A percentile compares a stretch with the other conserved stretches of the same genome.
Evolutionary conservation across 2,329 filamentous ascomycete species (phyloP).

Genomic region (Diaporthe nobilis): DNA sequence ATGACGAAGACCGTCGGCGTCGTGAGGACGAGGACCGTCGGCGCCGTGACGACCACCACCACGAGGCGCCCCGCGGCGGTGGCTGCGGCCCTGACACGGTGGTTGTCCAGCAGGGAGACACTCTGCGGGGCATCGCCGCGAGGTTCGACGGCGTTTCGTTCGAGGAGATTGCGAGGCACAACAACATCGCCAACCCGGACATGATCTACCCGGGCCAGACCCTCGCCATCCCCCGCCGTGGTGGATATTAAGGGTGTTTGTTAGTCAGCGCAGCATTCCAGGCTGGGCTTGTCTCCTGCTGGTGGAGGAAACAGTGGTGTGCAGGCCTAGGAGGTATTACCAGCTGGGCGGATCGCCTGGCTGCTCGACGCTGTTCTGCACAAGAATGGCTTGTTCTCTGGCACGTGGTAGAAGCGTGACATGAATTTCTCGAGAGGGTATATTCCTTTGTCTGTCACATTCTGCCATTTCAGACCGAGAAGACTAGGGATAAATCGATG

Average conservation of each 20-base stretch:
- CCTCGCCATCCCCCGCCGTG: conserved; percentile 49
- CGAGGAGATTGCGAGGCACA: conserved; percentile 56
- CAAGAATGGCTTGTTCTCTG: neutral
- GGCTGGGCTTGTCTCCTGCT: conserved; percentile 3
- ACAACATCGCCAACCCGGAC: conserved; percentile 57
- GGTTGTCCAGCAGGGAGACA: conserved; percentile 59
- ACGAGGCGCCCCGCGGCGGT: conserved; percentile 42
- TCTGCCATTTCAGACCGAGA: neutral
- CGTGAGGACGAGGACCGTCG: conserved; percentile 30
- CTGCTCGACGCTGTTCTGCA: neutral
- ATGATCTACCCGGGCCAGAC: conserved; percentile 59
- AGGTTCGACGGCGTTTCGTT: conserved; percentile 50
- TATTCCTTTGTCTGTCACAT: neutral
- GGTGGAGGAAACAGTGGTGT: neutral
- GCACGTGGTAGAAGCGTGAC: conserved; percentile 8
- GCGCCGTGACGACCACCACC: conserved; percentile 27
- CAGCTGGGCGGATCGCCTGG: neutral
- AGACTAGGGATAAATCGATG: neutral
- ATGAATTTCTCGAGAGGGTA: neutral
- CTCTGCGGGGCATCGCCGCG: conserved; percentile 55
- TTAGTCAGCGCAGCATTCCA: neutral
- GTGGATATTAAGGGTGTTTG: neutral
- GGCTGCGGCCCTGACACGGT: conserved; percentile 46
- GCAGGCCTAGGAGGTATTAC: neutral
- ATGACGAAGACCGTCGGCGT: conserved; percentile 42